These are phyloP conservation scores for Beta vulgaris DNA, from an alignment of 148 eudicot species.

Conservation along the genomic window DNA sequence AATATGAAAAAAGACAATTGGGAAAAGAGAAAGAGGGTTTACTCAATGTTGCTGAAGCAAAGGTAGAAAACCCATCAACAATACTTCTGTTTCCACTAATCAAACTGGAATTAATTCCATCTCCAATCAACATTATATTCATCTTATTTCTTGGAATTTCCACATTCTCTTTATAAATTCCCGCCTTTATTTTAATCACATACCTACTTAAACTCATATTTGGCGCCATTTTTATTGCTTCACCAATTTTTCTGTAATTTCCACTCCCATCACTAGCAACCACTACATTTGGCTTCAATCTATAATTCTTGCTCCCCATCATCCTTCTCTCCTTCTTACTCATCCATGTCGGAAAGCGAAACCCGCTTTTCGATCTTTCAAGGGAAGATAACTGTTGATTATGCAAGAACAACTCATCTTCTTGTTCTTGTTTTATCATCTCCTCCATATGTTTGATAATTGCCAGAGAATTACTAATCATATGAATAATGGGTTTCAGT, in stretches of 20 bases:
- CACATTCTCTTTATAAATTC: conserved; percentile 53
- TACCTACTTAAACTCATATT: conserved; percentile 37
- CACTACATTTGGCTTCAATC: conserved; percentile 28
- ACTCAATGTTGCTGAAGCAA: conserved; percentile 59
- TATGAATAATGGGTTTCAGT: conserved; percentile 49
- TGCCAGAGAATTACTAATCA: conserved; percentile 65
- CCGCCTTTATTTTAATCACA: conserved; percentile 52
- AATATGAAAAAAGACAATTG: neutral
- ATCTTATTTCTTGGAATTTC: conserved; percentile 51
- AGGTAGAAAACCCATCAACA: conserved; percentile 60
- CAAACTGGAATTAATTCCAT: conserved; percentile 55
- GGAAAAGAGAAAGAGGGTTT: conserved; percentile 13
- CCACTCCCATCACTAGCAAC: conserved; percentile 58
- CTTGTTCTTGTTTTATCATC: neutral
- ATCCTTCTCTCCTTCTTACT: conserved; percentile 27
- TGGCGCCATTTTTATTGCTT: conserved; percentile 56
- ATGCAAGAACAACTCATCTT: neutral
- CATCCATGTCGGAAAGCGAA: conserved; percentile 36
- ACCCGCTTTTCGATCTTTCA: conserved; percentile 12
- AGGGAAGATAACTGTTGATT: neutral
- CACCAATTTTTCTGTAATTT: conserved; percentile 31
- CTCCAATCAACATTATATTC: conserved; percentile 58
- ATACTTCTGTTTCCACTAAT: conserved; percentile 51
- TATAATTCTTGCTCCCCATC: conserved; percentile 25
- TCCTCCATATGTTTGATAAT: conserved; percentile 48